phyloP scores from a whole-genome alignment of 345 rosid species.

The Citrus australasica region DNA sequence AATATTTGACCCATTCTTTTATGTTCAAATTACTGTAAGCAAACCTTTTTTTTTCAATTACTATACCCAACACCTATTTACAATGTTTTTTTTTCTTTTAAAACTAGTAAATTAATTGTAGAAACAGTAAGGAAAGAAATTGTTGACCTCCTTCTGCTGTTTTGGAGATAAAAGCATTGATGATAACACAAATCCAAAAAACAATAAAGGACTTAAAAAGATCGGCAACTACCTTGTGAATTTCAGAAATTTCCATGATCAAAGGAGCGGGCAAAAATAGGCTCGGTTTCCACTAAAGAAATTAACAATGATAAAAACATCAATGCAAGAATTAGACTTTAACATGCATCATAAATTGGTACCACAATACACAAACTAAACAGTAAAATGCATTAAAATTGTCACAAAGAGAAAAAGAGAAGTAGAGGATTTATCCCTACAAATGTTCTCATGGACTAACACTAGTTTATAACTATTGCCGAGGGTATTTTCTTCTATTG shows the following conservation, averaged over 20 bases:
- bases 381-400: background rate
- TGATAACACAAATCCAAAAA: conserved; percentile 19
- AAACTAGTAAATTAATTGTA: background rate
- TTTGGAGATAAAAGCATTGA: conserved; percentile 7
- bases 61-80: too few species aligned
- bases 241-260: conserved; percentile 24
- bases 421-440: too few species aligned
- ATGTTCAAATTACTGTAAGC: background rate
- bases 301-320: background rate
- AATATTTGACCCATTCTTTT: background rate
- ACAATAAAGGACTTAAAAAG: conserved; percentile 13
- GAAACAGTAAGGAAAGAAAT: background rate
- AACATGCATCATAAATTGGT: background rate
- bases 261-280: background rate
- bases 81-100: background rate
- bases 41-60: too few species aligned
- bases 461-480: too few species aligned
- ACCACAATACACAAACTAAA: background rate
- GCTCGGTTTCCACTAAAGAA: background rate
- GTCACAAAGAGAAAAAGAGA: too few species aligned
- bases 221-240: conserved; percentile 15
- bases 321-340: background rate
- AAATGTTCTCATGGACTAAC: too few species aligned
- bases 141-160: conserved; percentile 32
- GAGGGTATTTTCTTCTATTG: too few species aligned